These are phyloP conservation scores for Ilyonectria mors-panacis DNA, from an alignment of 2,329 filamentous ascomycete genomes.

Conservation along the genomic window DNA sequence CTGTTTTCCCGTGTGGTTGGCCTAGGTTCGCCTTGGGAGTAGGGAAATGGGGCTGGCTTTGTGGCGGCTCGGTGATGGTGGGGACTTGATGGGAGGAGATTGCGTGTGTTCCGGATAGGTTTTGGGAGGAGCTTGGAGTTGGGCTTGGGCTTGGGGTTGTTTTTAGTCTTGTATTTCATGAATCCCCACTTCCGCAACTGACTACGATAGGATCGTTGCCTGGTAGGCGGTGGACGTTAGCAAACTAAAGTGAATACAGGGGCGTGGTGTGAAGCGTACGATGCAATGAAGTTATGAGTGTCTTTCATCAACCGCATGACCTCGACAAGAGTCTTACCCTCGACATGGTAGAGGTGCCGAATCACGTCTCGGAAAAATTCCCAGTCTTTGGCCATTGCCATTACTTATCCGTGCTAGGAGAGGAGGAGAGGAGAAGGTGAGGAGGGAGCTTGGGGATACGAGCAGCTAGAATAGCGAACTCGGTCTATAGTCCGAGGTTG, in stretches of 20 bases:
- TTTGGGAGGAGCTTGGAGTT: too few relatives aligned
- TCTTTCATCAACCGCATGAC: constrained; percentile 18
- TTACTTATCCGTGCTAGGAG: too few relatives aligned
- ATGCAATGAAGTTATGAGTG: constrained; percentile 21
- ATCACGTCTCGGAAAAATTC: constrained; percentile 5
- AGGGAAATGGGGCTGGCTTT: too few relatives aligned
- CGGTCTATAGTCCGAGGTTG: too few relatives aligned
- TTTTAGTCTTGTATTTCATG: constrained; percentile 1
- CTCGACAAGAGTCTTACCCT: constrained; percentile 4
- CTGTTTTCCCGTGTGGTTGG: too few relatives aligned
- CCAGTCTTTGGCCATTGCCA: constrained; percentile 22
- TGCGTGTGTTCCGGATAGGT: too few relatives aligned
- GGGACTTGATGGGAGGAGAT: too few relatives aligned
- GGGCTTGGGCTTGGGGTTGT: not conserved
- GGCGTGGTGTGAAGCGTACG: not conserved
- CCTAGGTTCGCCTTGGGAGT: too few relatives aligned
- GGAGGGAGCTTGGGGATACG: not conserved
- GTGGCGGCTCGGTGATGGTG: too few relatives aligned
- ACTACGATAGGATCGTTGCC: constrained; percentile 1
- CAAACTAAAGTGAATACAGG: not conserved
- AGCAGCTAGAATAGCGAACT: not conserved
- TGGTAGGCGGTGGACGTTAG: not conserved
- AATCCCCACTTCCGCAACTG: constrained; percentile 16
- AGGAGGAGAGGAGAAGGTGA: not conserved
- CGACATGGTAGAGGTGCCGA: constrained; percentile 10